Evolutionary conservation across 345 rosid species (phyloP).

Genomic region (Citrus mangshanensis): DNA sequence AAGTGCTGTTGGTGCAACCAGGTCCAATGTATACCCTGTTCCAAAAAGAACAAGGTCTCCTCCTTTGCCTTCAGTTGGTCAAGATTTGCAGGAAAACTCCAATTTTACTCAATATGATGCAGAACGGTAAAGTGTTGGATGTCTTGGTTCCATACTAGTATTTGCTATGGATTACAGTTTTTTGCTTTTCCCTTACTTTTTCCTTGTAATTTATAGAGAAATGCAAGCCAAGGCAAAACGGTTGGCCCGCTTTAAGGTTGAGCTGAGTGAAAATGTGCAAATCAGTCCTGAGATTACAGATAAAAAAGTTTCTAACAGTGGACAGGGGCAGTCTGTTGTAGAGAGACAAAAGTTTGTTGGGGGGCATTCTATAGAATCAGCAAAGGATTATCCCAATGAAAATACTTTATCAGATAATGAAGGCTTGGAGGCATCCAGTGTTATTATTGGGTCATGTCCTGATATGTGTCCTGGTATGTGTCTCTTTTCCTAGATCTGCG

Average conservation of each 20-base stretch:
- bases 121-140: conserved; percentile 56
- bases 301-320: conserved; percentile 32
- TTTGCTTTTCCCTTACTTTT: conserved; percentile 9
- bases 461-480: conserved; percentile 93
- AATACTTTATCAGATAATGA: conserved; percentile 45
- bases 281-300: conserved; percentile 34
- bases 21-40: conserved; percentile 26
- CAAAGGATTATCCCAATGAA: conserved; percentile 34
- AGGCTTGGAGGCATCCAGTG: conserved; percentile 44
- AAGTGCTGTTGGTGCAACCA: conserved; percentile 19
- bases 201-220: conserved; percentile 47
- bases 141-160: background rate
- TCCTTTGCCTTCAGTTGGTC: conserved; percentile 37
- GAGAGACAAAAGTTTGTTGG: conserved; percentile 28
- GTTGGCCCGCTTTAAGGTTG: conserved; percentile 73
- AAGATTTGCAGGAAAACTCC: conserved; percentile 42
- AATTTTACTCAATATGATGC: conserved; percentile 37
- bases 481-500: conserved; percentile 19
- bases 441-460: conserved; percentile 74
- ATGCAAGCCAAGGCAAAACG: conserved; percentile 85
- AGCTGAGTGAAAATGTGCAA: conserved; percentile 48
- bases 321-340: conserved; percentile 29
- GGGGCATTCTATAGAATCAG: conserved; percentile 28
- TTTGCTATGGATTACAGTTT: background rate
- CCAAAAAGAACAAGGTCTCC: conserved; percentile 79